phyloP scores from a whole-genome alignment of 1,139 yeast genomes.

The Saccharomyces hybrid region DNA sequence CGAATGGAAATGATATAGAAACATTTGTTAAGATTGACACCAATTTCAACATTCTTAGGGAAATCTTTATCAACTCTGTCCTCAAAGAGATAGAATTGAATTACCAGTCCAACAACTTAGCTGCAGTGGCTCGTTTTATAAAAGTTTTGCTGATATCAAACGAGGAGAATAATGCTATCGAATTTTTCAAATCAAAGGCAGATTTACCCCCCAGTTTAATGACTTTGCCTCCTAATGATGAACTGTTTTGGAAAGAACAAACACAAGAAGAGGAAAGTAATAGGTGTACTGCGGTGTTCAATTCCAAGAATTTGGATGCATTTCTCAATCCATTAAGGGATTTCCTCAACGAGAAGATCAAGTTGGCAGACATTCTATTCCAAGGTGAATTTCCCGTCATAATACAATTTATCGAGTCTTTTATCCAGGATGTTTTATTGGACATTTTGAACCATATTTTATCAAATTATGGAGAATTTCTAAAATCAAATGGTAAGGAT shows the following conservation, averaged over 20 bases:
- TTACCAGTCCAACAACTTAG: constrained; percentile 45
- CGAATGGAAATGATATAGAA: constrained; percentile 16
- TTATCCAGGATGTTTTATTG: constrained; percentile 47
- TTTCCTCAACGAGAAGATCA: constrained; percentile 29
- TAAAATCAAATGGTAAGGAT: constrained; percentile 10
- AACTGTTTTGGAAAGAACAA: constrained; percentile 8
- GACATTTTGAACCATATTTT: constrained; percentile 18
- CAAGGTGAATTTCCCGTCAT: constrained; percentile 33
- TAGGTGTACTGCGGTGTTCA: neutral
- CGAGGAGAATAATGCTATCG: constrained; percentile 40
- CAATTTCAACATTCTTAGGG: constrained; percentile 32
- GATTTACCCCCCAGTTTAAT: constrained; percentile 32
- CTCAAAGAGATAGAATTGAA: constrained; percentile 62
- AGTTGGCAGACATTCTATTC: constrained; percentile 32
- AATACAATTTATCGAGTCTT: constrained; percentile 35
- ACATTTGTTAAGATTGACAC: constrained; percentile 17
- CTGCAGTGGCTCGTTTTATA: constrained; percentile 35
- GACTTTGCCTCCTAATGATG: constrained; percentile 22
- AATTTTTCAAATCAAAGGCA: constrained; percentile 42
- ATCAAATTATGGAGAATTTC: constrained; percentile 8
- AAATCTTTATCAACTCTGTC: constrained; percentile 67
- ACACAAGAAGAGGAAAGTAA: neutral
- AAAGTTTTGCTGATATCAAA: constrained; percentile 35
- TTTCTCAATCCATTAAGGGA: constrained; percentile 9
- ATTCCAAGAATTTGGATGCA: constrained; percentile 8